phyloP scores from a whole-genome alignment of 192 early-diverging fungal species.

The Cetraspora pellucida region DNA sequence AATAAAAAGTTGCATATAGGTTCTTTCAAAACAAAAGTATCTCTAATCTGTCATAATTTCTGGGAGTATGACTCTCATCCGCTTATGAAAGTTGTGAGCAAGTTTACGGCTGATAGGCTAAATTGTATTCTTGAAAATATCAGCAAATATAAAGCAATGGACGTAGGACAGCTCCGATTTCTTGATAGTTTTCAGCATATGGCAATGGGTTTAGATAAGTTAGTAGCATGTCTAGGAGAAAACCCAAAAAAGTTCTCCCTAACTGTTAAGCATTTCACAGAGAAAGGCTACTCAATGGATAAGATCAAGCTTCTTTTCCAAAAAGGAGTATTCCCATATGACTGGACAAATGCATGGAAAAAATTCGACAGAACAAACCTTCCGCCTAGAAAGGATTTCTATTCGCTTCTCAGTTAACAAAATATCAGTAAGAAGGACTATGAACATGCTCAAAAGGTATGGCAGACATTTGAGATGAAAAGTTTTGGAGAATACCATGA shows the following conservation, averaged over 20 bases:
- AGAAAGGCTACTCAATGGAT: conserved; percentile 13
- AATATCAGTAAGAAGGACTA: conserved; percentile 25
- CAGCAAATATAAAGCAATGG: conserved; percentile 21
- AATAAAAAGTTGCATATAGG: conserved; percentile 30
- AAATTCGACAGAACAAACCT: conserved; percentile 25
- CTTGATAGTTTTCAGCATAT: conserved; percentile 28
- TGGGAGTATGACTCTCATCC: conserved; percentile 16
- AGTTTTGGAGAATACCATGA: conserved; percentile 30
- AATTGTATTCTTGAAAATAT: conserved; percentile 26
- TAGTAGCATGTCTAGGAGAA: conserved; percentile 10
- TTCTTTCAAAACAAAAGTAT: conserved; percentile 10
- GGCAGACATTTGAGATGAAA: conserved; percentile 18
- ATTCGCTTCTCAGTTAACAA: conserved; percentile 23
- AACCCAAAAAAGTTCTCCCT: conserved; percentile 2
- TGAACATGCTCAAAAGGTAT: conserved; percentile 11
- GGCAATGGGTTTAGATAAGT: conserved; percentile 19
- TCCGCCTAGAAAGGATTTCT: conserved; percentile 24
- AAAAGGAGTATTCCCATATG: conserved; percentile 31
- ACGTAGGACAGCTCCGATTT: conserved; percentile 11
- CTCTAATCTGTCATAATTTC: conserved; percentile 20
- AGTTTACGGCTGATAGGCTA: conserved; percentile 18
- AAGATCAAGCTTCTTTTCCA: conserved; percentile 5
- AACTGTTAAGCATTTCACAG: conserved; percentile 22
- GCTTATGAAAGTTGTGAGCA: neutral
- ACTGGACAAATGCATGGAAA: conserved; percentile 25